Percentiles rank a stretch among this genome's conserved stretches.
These are phyloP conservation scores for Lactarius akahatsu DNA, from an alignment of 768 basidiomycete species.

Conservation along the genomic window DNA sequence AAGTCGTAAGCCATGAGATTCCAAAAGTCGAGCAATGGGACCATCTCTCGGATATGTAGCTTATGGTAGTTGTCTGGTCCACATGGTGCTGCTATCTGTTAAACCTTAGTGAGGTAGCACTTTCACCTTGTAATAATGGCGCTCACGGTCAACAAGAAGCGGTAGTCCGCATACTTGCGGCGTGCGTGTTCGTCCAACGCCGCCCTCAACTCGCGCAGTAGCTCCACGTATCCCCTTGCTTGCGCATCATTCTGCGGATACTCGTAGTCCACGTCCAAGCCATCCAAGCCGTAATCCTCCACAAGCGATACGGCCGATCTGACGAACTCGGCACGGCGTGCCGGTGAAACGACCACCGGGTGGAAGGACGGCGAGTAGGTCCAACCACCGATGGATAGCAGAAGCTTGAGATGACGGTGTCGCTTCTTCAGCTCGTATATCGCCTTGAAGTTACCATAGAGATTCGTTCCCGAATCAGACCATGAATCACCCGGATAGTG, in stretches of 20 bases:
- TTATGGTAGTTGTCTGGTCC: slow-evolving; percentile 84
- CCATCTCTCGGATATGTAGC: slow-evolving; percentile 80
- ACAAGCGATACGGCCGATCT: slow-evolving; percentile 71
- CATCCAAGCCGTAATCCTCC: slow-evolving; percentile 92
- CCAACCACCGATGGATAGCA: slow-evolving; percentile 95
- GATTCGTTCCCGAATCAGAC: slow-evolving; percentile 87
- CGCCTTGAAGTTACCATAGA: slow-evolving; percentile 95
- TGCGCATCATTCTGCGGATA: slow-evolving; percentile 80
- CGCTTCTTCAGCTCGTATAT: slow-evolving; percentile 88
- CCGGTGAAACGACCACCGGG: slow-evolving; percentile 66
- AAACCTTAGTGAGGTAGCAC: slow-evolving; percentile 22
- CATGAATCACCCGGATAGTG: slow-evolving; percentile 95
- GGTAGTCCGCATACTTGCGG: slow-evolving; percentile 58
- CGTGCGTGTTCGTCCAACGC: slow-evolving; percentile 77
- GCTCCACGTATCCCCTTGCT: slow-evolving; percentile 78
- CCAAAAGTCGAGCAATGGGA: slow-evolving; percentile 89
- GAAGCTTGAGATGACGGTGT: slow-evolving; percentile 74
- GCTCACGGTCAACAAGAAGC: slow-evolving; percentile 73
- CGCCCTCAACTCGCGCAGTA: slow-evolving; percentile 71
- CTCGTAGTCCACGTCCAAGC: slow-evolving; percentile 91
- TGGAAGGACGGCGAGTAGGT: slow-evolving; percentile 88
- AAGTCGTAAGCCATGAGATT: slow-evolving; percentile 96
- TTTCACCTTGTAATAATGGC: neutral
- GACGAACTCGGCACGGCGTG: slow-evolving; percentile 75
- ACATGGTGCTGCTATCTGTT: slow-evolving; percentile 88